A percentile compares a stretch with the other conserved stretches of the same genome.
These are phyloP conservation scores for Zalerion maritima DNA, from an alignment of 495 filamentous ascomycete genomes.

Conservation along the genomic window DNA sequence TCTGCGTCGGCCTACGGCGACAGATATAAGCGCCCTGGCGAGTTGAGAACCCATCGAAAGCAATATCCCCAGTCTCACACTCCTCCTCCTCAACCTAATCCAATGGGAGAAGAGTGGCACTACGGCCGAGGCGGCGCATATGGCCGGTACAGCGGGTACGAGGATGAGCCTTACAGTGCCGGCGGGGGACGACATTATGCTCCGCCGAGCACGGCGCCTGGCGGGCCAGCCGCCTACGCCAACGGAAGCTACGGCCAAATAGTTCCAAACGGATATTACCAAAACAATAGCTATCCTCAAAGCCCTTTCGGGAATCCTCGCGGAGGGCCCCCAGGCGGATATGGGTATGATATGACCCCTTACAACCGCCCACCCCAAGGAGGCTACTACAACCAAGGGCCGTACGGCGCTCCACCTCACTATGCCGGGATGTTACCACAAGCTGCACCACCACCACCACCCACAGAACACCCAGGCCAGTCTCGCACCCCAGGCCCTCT, in stretches of 20 bases:
- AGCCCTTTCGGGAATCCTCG: conserved; percentile 23
- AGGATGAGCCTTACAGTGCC: conserved; percentile 20
- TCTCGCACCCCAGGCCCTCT: conserved; percentile 23
- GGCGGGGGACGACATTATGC: conserved; percentile 12
- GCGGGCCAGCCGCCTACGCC: conserved; percentile 10
- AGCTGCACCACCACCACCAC: conserved; percentile 27
- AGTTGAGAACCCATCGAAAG: no score
- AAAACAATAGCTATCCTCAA: conserved; percentile 12
- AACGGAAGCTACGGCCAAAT: conserved; percentile 17
- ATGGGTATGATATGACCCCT: conserved; percentile 33
- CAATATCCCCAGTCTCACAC: conserved; percentile 5
- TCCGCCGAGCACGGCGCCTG: conserved; percentile 8
- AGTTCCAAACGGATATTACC: conserved; percentile 27
- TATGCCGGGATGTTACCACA: conserved; percentile 27
- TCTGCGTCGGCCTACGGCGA: no score
- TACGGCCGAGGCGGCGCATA: conserved; percentile 18
- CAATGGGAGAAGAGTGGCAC: conserved; percentile 23
- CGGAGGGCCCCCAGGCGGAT: no score
- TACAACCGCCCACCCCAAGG: conserved; percentile 17
- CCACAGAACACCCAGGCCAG: conserved; percentile 24
- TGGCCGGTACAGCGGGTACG: conserved; percentile 17
- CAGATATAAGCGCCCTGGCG: no score
- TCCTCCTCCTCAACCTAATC: conserved; percentile 33
- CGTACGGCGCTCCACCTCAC: no score
- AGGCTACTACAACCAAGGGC: conserved; percentile 12